Conservation (phyloP, 768 basidiomycete genomes). For the Agaricus sinodeliciosus region DNA sequence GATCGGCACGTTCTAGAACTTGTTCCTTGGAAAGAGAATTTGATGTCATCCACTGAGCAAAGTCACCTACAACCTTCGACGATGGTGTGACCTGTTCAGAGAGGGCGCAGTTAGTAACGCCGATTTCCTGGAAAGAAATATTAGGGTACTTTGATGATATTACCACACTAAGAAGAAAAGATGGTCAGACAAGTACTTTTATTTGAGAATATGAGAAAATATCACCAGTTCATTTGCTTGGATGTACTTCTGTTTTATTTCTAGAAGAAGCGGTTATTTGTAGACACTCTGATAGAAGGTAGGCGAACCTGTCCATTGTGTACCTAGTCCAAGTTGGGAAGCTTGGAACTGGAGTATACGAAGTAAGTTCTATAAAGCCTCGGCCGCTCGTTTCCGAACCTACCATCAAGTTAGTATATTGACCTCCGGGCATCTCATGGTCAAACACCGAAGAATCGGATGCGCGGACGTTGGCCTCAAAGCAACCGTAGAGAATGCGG, state of each 20-base stretch:
- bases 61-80: conserved; percentile 98
- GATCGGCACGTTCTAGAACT: conserved; percentile 79
- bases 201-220: conserved; percentile 14
- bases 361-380: conserved; percentile 13
- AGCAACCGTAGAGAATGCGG: conserved; percentile 90
- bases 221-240: conserved; percentile 91
- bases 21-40: conserved; percentile 86
- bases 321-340: conserved; percentile 91
- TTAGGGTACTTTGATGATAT: conserved; percentile 77
- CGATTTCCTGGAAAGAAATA: background rate
- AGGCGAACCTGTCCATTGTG: conserved; percentile 80
- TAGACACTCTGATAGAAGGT: conserved; percentile 6
- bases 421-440: conserved; percentile 99
- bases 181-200: conserved; percentile 10
- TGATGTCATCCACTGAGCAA: conserved; percentile 98
- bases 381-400: conserved; percentile 17
- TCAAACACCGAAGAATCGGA: conserved; percentile 98
- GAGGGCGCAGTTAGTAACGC: conserved; percentile 1
- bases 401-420: conserved; percentile 92
- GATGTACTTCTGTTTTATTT: conserved; percentile 98
- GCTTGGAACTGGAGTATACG: conserved; percentile 82
- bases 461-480: conserved; percentile 96
- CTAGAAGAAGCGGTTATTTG: conserved; percentile 29
- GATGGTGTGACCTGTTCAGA: conserved; percentile 81
- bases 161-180: conserved; percentile 64